Conservation (phyloP, 345 rosid species). For the Eucalyptus tenuipes region DNA sequence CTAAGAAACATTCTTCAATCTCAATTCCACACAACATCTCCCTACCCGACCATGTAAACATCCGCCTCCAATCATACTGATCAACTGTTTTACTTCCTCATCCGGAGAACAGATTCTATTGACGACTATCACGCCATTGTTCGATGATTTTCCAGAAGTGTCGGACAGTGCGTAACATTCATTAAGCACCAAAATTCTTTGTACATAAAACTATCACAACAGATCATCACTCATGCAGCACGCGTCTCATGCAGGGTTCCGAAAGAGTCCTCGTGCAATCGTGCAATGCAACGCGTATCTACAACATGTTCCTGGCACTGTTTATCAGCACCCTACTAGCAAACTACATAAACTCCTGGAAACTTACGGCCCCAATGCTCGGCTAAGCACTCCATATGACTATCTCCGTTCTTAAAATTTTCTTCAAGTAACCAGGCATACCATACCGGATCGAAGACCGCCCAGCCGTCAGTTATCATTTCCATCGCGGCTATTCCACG, state of each 20-base stretch:
- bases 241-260: conserved; percentile 36
- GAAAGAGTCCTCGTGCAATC: conserved; percentile 39
- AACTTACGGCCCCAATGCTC: conserved; percentile 11
- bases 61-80: background rate
- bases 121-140: conserved; percentile 34
- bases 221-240: background rate
- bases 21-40: background rate
- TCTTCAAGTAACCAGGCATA: conserved; percentile 12
- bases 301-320: conserved; percentile 28
- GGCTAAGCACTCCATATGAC: conserved; percentile 18
- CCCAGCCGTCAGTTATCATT: conserved; percentile 17
- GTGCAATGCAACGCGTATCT: conserved; percentile 15
- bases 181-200: background rate
- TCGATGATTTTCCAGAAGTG: conserved; percentile 49
- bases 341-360: conserved; percentile 41
- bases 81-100: background rate
- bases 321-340: conserved; percentile 20
- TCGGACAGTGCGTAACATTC: conserved; percentile 38
- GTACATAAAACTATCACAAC: background rate
- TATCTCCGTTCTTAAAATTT: conserved; percentile 18
- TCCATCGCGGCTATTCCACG: conserved; percentile 26
- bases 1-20: background rate
- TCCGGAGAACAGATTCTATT: conserved; percentile 22
- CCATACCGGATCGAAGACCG: background rate
- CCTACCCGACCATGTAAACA: background rate